Percentiles rank a stretch among this genome's conserved stretches.
Conservation (phyloP, 1,284 basidiomycete species). For the Microbotryum scabiosae region DNA sequence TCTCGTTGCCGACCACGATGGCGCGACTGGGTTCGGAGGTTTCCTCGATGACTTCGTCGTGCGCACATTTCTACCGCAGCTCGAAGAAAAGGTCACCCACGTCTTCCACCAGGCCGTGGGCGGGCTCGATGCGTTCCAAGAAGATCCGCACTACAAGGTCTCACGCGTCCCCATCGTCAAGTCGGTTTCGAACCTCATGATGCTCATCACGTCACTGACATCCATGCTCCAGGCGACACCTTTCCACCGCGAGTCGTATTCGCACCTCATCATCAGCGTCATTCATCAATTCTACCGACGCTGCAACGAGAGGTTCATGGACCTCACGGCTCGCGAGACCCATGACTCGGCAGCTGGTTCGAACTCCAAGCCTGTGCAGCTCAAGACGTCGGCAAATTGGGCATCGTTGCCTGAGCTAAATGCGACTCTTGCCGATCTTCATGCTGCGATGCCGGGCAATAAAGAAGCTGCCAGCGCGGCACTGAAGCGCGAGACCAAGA, state of each 20-base stretch:
- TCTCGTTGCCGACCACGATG: slow-evolving; percentile 52
- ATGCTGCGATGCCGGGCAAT: not conserved
- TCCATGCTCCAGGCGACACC: slow-evolving; percentile 88
- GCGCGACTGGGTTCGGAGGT: slow-evolving; percentile 52
- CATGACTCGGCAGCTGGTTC: slow-evolving; percentile 13
- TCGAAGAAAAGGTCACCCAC: slow-evolving; percentile 86
- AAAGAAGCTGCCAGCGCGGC: slow-evolving; percentile 3
- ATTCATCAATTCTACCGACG: slow-evolving; percentile 95
- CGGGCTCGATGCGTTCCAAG: slow-evolving; percentile 72
- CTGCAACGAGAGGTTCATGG: slow-evolving; percentile 78
- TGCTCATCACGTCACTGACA: slow-evolving; percentile 84
- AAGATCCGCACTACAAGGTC: slow-evolving; percentile 58
- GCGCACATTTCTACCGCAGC: slow-evolving; percentile 83
- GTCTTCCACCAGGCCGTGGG: slow-evolving; percentile 79
- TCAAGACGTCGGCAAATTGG: slow-evolving; percentile 68
- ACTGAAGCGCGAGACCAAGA: slow-evolving; percentile 54
- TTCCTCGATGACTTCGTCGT: slow-evolving; percentile 91
- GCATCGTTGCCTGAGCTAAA: slow-evolving; percentile 72
- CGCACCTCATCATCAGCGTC: slow-evolving; percentile 86
- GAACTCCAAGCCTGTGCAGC: slow-evolving; percentile 2
- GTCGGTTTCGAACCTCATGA: slow-evolving; percentile 51
- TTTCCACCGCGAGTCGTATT: slow-evolving; percentile 90
- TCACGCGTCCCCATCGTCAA: slow-evolving; percentile 68
- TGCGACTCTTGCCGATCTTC: slow-evolving; percentile 31
- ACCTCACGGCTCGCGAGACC: slow-evolving; percentile 26